Conservation (phyloP, 2,329 filamentous ascomycete species). For the Penicillium brasilianum region DNA sequence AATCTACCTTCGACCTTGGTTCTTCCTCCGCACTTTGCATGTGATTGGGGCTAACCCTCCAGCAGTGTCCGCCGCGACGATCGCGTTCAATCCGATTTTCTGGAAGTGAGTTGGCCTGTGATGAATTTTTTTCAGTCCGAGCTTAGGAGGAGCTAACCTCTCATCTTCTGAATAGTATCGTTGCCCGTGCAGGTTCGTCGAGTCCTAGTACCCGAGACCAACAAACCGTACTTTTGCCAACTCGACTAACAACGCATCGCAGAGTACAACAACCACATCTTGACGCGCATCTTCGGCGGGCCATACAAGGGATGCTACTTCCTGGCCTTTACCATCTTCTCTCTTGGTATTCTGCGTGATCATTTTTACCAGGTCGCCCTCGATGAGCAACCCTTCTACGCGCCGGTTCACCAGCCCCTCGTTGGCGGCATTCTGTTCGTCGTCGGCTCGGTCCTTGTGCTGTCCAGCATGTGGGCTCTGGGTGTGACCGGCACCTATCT, state of each 20-base stretch:
- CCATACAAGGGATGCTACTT: conserved; percentile 83
- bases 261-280: conserved; percentile 91
- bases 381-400: conserved; percentile 74
- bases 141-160: conserved; percentile 14
- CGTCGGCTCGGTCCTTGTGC: conserved; percentile 79
- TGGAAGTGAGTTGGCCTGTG: conserved; percentile 81
- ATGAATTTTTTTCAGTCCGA: neutral
- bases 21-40: conserved; percentile 32
- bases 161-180: conserved; percentile 64
- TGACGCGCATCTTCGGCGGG: conserved; percentile 86
- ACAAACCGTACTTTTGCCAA: conserved; percentile 7
- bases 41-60: conserved; percentile 33
- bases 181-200: conserved; percentile 75
- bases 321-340: conserved; percentile 88
- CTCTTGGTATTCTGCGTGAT: conserved; percentile 86
- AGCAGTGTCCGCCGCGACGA: conserved; percentile 77
- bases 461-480: conserved; percentile 88
- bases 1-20: conserved; percentile 11
- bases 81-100: conserved; percentile 97
- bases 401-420: conserved; percentile 68
- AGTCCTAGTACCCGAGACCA: conserved; percentile 20
- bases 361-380: conserved; percentile 85
- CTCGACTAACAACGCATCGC: conserved; percentile 25
- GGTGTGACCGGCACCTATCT: conserved; percentile 95
- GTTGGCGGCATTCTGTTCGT: conserved; percentile 74